Base-by-base conservation (phyloP, 768 basidiomycete species). In the Xerocomus spinulosus region DNA sequence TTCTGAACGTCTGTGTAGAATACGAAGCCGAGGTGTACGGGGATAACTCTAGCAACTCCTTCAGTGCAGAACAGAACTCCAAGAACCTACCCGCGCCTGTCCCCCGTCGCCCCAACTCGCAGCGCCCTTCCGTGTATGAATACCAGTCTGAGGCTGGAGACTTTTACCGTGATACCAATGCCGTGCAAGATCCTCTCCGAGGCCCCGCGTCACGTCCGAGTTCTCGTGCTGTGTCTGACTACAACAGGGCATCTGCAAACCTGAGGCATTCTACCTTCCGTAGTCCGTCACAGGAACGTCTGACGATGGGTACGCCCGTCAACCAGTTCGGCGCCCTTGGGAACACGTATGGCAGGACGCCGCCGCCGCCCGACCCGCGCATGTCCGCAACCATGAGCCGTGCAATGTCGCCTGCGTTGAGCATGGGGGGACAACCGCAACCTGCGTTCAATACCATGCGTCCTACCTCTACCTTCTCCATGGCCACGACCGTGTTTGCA, bases 21-120 rank as follows among this genome's bases (percentile, higher is more conserved):
- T 83, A 84, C 61, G 82, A 86, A 57, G 73, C 78, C 3, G 80
- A 84, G 56, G 72, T 73, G 4, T 83, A 76, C 75, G 83, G 76
- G 59, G 48, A 75, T 26, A 55, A 62, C 37, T 75, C 82, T 32
- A 83, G 80, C 29, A 79, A 85, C 58, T 64, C 67, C 28, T 9
- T 56, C 9, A 61, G 55, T n/a, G 51, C 52, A 7, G 64, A 64
- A 33, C 64, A 58, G 59, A 61, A 49, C 33, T 36, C 52, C 25
- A 49, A 51, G 34, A 42, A 52, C 37, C 48, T 67, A 26, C 63
- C 73, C 23, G 65, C 63, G 18, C 71, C 66, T 49, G 72, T 70
- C 40, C 62, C 71, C 29, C 74, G 59, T 15, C 70, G 49, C 3
- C 64, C 56, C 6, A 21, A 44, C 32, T 78, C 74, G 9, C 77